Base-by-base conservation (phyloP, 1,284 basidiomycete genomes). In the Cerioporus squamosus region DNA sequence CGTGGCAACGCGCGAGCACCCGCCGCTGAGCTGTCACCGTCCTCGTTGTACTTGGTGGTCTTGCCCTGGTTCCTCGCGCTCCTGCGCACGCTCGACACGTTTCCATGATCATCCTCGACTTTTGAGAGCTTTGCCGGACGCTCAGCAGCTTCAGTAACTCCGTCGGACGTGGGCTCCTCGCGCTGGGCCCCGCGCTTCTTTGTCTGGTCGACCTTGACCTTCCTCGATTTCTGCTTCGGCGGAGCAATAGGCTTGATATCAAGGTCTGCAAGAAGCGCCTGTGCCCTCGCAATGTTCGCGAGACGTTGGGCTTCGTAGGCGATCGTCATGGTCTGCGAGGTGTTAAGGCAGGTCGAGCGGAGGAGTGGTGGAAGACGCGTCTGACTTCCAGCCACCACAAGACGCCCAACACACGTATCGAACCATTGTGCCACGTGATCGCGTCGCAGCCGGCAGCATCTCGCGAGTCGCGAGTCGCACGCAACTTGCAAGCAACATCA, bases 31-130 rank as follows among this genome's bases (percentile, higher is more conserved):
- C 42, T 50, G 24, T 44, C 44, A 2, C 66, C 66, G 31, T 75
- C 72, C 22, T 73, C 73, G 2, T 71, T 79, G 68, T 90, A 86
- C 70, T 87, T 77, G 3, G 84, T 69, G n/a, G 66, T 74, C 67
- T 85, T 87, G 1, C 83, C 84, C 3, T 79, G 75, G 62, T 86
- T 86, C 49, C 91, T 80, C 39, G 81, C 76, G 67, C 90, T 93
- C 52, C 91, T 78, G 31, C 91, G 81, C 50, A 79, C 64, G 9
- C 77, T 69, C 4, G n/a, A n/a, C n/a, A n/a, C n/a, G n/a, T n/a
- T n/a, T n/a, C 51, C 66, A 14, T 44, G 50, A 3, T 44, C 57
- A 10, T 48, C 43, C 18, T 49, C 50, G 2, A 60, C 57, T 26
- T 61, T 66, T 6, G 56, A 40, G 5, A 55, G 42, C 55, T 72